Conservation (phyloP, 441 rosid genomes). For the Croton setiger region DNA sequence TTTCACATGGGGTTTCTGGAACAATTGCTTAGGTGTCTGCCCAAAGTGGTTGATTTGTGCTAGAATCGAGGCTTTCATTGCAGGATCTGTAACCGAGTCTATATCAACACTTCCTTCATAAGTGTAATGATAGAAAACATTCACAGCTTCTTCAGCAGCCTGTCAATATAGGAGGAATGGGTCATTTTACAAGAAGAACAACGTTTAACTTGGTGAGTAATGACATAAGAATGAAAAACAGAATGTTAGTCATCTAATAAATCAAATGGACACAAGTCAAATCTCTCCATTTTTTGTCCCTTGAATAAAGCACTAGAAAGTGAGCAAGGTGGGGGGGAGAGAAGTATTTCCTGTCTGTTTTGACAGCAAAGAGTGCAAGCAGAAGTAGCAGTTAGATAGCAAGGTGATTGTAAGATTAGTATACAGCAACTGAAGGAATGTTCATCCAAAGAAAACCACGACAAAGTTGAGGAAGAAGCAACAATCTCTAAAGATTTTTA, state of each 20-base stretch:
- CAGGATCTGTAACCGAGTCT: conserved; percentile 89
- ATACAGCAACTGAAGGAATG: background rate
- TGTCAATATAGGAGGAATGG: conserved; percentile 34
- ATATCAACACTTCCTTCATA: conserved; percentile 97
- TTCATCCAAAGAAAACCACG: background rate
- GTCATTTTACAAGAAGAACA: conserved; percentile 18
- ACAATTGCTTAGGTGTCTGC: conserved; percentile 95
- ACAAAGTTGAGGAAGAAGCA: no score
- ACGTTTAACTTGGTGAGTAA: conserved; percentile 2
- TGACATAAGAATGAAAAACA: background rate
- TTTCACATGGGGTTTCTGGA: conserved; percentile 82
- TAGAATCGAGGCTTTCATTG: conserved; percentile 94
- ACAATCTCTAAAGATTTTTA: background rate
- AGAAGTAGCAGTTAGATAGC: background rate
- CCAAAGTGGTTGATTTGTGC: conserved; percentile 98
- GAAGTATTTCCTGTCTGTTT: background rate
- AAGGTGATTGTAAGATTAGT: background rate
- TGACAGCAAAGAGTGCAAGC: background rate
- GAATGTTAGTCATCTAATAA: background rate
- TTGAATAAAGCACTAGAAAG: background rate
- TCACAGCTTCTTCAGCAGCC: conserved; percentile 97
- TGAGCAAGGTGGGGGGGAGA: background rate
- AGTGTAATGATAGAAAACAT: conserved; percentile 98
- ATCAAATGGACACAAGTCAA: background rate
- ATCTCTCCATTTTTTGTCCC: background rate